Percentiles rank a stretch among this genome's conserved stretches.
Conservation (phyloP, 306 rosid species). For the Rosa multiflora region DNA sequence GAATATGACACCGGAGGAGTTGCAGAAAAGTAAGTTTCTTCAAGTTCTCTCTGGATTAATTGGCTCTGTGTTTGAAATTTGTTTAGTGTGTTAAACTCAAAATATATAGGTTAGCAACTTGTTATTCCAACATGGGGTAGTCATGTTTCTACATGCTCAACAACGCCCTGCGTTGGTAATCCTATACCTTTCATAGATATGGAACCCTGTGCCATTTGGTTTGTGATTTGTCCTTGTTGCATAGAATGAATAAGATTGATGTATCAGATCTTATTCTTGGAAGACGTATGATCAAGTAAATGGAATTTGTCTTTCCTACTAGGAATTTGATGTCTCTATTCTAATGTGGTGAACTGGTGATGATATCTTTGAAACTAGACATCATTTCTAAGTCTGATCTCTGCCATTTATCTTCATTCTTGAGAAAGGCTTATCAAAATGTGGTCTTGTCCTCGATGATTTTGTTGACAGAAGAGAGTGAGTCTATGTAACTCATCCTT, state of each 20-base stretch:
- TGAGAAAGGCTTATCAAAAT: slow-evolving; percentile 9
- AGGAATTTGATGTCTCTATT: slow-evolving; percentile 14
- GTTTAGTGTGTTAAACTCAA: slow-evolving; percentile 4
- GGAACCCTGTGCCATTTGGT: neutral
- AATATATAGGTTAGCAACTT: neutral
- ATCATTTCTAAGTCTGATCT: neutral
- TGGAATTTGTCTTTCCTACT: slow-evolving; percentile 12
- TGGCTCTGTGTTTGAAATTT: slow-evolving; percentile 7
- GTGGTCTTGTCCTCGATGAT: neutral
- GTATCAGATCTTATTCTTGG: neutral
- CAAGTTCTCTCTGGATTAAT: slow-evolving; percentile 2
- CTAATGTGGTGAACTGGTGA: neutral
- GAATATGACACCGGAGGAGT: slow-evolving; percentile 81
- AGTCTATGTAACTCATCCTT: slow-evolving; percentile 17
- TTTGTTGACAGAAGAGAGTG: slow-evolving; percentile 14
- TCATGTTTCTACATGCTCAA: neutral
- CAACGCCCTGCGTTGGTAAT: neutral
- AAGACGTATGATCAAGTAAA: neutral
- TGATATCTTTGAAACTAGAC: neutral
- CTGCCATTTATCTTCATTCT: slow-evolving; percentile 5
- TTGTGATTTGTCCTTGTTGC: neutral
- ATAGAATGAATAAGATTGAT: neutral
- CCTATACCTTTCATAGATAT: neutral
- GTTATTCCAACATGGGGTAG: neutral
- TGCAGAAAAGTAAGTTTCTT: slow-evolving; percentile 68